phyloP scores from a whole-genome alignment of 2,329 filamentous ascomycete genomes.

The Elsinoe perseae region DNA sequence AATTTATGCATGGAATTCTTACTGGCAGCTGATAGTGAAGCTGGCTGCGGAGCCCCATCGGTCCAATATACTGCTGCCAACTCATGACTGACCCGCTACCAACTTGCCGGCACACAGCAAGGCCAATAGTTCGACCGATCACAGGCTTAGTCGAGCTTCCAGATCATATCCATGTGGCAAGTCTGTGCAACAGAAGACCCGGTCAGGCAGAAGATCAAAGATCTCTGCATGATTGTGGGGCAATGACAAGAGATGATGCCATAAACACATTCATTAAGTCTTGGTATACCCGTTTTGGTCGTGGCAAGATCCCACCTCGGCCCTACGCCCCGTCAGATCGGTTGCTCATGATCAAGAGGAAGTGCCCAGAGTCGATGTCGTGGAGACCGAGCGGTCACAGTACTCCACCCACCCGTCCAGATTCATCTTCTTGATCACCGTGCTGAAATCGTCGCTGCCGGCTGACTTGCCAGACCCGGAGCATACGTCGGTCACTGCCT shows the following conservation, averaged over 20 bases:
- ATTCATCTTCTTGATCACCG: conserved; percentile 57
- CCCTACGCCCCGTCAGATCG: conserved; percentile 1
- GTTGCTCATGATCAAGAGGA: conserved; percentile 9
- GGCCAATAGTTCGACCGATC: conserved; percentile 2
- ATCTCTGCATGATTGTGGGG: conserved; percentile 2
- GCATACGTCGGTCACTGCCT: conserved; percentile 31
- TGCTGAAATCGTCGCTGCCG: conserved; percentile 50
- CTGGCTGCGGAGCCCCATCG: neutral
- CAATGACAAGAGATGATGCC: conserved; percentile 9
- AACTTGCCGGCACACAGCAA: neutral
- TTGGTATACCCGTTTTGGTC: neutral
- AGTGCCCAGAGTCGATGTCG: conserved; percentile 9
- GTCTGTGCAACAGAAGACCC: neutral
- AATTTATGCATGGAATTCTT: conserved; percentile 5
- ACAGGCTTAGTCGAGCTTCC: neutral
- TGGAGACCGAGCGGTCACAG: conserved; percentile 16
- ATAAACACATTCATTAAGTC: neutral
- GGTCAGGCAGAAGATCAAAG: neutral
- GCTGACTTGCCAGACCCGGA: conserved; percentile 28
- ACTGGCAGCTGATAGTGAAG: neutral
- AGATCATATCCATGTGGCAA: conserved; percentile 2
- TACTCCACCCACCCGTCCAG: conserved; percentile 52
- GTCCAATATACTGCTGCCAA: neutral
- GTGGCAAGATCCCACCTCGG: neutral
- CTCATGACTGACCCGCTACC: neutral